Base-by-base conservation (phyloP, 129 eudicot species). In the Flaveria trinervia region DNA sequence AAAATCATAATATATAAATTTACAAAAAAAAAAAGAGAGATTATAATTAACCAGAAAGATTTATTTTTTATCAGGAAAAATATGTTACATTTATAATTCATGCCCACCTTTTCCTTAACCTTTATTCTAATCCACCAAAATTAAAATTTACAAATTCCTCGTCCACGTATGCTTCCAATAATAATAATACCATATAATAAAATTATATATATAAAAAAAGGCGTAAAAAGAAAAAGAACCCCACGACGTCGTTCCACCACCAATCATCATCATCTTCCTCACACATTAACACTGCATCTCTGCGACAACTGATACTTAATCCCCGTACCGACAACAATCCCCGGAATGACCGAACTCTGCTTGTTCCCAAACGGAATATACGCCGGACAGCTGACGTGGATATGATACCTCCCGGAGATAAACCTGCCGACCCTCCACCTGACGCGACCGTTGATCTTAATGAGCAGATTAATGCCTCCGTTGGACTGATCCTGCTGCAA, bases 381-480 rank as follows among this genome's bases (percentile, higher is more conserved):
- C 2, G 97, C 97, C 7, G 82, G 83, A 68, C 98, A 93, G 1
- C 28, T 80, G 5, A 93, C 97, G 39, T 90, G 98, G 2, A 93
- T 79, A 15, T 85, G 91, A 80, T 88, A 90, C 30, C 83, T 28
- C 3, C 97, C 90, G 1, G 96, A 49, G 13, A 79, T 77, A 22
- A 86, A 62, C n/a, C 87, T 23, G 0, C 98, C 97, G 28, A 90
- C 96, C 75, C 75, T 85, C 88, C 89, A 93, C 71, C 88, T 88
- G 43, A 90, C 90, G 26, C 91, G 88, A 55, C 98, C 98, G 48
- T 87, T 87, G 43, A 93, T 60, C 72, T 84, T 93, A 70, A 93
- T 64, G 46, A 41, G 17, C n/a, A 93, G 3, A 59, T 23, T 33
- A 4, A 93, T 79, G 7, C 75, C 75, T 4, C 97, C 97, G 50